Conservation (phyloP, 345 rosid genomes). For the Brassica incana region DNA sequence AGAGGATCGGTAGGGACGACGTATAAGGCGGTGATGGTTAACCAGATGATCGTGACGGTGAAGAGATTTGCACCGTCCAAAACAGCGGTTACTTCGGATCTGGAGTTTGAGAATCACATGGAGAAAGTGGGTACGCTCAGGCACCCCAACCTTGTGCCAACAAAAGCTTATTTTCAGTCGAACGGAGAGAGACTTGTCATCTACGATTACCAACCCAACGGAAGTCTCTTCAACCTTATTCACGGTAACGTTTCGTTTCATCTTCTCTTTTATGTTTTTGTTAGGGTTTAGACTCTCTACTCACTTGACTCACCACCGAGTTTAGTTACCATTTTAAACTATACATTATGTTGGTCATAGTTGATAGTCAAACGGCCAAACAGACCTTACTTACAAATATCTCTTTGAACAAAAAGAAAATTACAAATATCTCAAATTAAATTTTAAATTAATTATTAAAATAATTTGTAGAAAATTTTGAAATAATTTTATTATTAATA, state of each 20-base stretch:
- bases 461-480: not conserved
- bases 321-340: not conserved
- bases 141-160: conserved; percentile 75
- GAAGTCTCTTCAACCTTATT: conserved; percentile 89
- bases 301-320: conserved; percentile 28
- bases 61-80: conserved; percentile 77
- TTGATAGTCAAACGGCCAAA: not conserved
- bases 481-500: not conserved
- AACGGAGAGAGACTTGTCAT: conserved; percentile 86
- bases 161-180: conserved; percentile 75
- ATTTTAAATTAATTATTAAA: not conserved
- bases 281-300: conserved; percentile 10
- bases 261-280: not conserved
- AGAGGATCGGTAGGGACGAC: conserved; percentile 89
- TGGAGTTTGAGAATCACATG: conserved; percentile 70
- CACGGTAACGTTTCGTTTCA: conserved; percentile 49
- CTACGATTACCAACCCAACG: conserved; percentile 81
- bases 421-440: not conserved
- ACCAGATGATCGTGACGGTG: conserved; percentile 69
- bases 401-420: not conserved
- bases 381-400: not conserved
- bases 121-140: conserved; percentile 60
- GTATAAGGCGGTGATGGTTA: conserved; percentile 81
- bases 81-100: conserved; percentile 56
- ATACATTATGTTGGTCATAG: not conserved